Conservation (phyloP, 305 asterid genomes). For the Fraxinus xanthoxyloides region DNA sequence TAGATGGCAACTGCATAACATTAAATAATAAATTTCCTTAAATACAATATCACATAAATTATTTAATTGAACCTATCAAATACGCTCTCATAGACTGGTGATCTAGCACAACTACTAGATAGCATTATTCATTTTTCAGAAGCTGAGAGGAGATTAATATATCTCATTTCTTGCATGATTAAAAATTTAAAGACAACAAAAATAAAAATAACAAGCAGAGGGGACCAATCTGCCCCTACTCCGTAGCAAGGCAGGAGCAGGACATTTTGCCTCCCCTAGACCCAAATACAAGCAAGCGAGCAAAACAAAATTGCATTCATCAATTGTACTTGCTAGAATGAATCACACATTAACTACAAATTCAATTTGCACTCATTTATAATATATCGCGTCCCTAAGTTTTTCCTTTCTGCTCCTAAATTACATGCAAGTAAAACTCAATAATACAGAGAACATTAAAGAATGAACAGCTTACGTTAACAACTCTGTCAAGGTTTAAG, state of each 20-base stretch:
- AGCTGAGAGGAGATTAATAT: background rate
- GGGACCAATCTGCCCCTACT: background rate
- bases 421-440: constrained; percentile 29
- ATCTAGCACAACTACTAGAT: background rate
- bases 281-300: background rate
- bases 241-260: background rate
- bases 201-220: background rate
- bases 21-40: no score
- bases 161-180: background rate
- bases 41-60: background rate
- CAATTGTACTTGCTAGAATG: constrained; percentile 15
- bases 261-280: background rate
- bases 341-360: constrained; percentile 14
- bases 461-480: background rate
- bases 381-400: constrained; percentile 19
- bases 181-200: background rate
- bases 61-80: no score
- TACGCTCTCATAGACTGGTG: background rate
- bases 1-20: background rate
- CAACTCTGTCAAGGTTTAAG: background rate
- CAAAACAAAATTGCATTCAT: constrained; percentile 12
- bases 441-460: constrained; percentile 30
- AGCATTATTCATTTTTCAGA: no score
- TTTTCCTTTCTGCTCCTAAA: constrained; percentile 34
- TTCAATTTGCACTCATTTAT: constrained; percentile 4